These are phyloP conservation scores for Zizania palustris DNA, from an alignment of 202 grass and related monocot genomes.

Conservation along the genomic window DNA sequence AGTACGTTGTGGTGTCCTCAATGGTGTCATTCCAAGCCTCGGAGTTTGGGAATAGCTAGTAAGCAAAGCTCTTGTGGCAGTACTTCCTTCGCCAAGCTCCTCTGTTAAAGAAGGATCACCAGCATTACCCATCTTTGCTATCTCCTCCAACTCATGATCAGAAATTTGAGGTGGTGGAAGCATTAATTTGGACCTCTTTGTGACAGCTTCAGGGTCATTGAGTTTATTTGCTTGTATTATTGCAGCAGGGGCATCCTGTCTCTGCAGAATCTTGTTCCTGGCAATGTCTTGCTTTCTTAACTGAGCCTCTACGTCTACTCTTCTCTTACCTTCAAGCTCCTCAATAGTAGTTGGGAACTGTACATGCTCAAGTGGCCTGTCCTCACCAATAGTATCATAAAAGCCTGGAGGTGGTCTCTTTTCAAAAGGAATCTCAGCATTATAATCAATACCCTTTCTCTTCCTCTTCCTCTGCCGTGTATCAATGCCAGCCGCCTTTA, in stretches of 20 bases:
- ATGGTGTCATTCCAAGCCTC: slow-evolving; percentile 68
- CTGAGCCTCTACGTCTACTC: slow-evolving; percentile 76
- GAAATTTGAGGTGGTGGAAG: slow-evolving; percentile 90
- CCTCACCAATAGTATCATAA: slow-evolving; percentile 77
- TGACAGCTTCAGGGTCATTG: slow-evolving; percentile 90
- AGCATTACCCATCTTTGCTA: slow-evolving; percentile 84
- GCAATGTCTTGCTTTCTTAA: slow-evolving; percentile 87
- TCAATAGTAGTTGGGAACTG: slow-evolving; percentile 90
- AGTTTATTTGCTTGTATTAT: slow-evolving; percentile 92
- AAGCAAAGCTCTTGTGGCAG: slow-evolving; percentile 76
- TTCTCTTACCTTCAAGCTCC: slow-evolving; percentile 88
- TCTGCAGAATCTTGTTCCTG: slow-evolving; percentile 84
- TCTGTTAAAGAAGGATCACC: slow-evolving; percentile 62
- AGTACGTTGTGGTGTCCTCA: slow-evolving; percentile 72
- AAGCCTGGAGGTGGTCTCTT: slow-evolving; percentile 83
- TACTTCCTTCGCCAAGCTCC: slow-evolving; percentile 71
- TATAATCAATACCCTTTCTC: slow-evolving; percentile 93
- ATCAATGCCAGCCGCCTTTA: slow-evolving; percentile 87
- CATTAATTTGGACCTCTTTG: slow-evolving; percentile 87
- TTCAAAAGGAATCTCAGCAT: slow-evolving; percentile 86
- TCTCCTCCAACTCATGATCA: slow-evolving; percentile 89
- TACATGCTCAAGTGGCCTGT: slow-evolving; percentile 53
- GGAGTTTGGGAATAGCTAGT: slow-evolving; percentile 81
- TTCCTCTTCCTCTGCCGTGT: slow-evolving; percentile 71
- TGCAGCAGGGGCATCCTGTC: slow-evolving; percentile 81